phyloP scores from a whole-genome alignment of 495 filamentous ascomycete genomes.

The Tuber calosporum region DNA sequence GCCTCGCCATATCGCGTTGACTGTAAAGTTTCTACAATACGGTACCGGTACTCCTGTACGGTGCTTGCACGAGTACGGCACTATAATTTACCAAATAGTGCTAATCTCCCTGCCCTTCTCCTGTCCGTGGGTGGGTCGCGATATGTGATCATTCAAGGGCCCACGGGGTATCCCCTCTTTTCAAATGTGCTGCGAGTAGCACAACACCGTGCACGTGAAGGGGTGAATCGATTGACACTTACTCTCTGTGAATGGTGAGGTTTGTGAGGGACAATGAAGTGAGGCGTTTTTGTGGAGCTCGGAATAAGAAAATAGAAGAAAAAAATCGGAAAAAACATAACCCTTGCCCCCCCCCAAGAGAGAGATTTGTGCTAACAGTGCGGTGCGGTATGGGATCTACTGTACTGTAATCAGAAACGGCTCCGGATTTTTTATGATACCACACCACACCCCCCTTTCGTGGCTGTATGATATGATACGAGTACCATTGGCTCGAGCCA shows the following conservation, averaged over 20 bases:
- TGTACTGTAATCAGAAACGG: not conserved
- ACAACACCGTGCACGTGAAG: not conserved
- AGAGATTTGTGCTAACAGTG: too few species aligned
- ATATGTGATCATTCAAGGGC: not conserved
- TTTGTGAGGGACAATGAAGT: not conserved
- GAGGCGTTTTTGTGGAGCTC: not conserved
- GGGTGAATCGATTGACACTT: not conserved
- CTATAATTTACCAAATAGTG: not conserved
- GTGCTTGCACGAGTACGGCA: not conserved
- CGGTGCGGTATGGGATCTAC: too few species aligned
- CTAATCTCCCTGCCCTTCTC: not conserved
- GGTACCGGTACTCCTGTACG: too few species aligned
- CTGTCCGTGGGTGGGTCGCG: not conserved
- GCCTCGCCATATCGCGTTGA: not conserved
- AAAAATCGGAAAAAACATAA: not conserved
- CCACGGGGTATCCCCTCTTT: not conserved
- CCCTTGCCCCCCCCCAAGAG: not conserved
- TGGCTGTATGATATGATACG: not conserved
- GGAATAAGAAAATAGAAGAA: conserved; percentile 1
- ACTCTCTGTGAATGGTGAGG: not conserved
- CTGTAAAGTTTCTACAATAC: too few species aligned
- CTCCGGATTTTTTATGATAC: too few species aligned
- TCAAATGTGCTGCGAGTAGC: not conserved
- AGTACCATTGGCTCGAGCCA: too few species aligned
- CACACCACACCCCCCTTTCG: too few species aligned